Conservation (phyloP, 2,329 filamentous ascomycete species). For the Aspergillus ibericus region DNA sequence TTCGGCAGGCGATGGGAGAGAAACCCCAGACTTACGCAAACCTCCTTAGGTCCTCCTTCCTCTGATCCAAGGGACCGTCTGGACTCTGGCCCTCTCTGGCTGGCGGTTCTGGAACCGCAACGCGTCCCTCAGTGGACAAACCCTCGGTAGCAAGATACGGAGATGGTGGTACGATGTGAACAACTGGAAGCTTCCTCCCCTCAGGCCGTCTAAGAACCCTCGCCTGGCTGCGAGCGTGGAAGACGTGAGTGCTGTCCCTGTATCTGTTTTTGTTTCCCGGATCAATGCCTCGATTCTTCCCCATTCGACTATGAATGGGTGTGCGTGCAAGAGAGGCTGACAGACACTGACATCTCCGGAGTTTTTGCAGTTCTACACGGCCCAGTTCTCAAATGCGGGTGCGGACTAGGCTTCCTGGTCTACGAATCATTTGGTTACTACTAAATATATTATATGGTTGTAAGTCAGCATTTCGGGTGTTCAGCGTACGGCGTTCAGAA, state of each 20-base stretch:
- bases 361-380: constrained; percentile 39
- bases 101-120: constrained; percentile 89
- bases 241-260: constrained; percentile 40
- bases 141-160: constrained; percentile 72
- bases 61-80: constrained; percentile 82
- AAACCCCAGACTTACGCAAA: background rate
- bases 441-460: background rate
- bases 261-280: background rate
- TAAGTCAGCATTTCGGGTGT: constrained; percentile 18
- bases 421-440: background rate
- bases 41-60: constrained; percentile 75
- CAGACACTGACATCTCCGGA: constrained; percentile 32
- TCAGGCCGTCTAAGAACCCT: constrained; percentile 26
- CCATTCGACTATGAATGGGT: background rate
- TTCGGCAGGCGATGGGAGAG: background rate
- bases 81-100: constrained; percentile 78
- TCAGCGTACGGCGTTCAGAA: constrained; percentile 11
- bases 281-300: background rate
- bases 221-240: constrained; percentile 42
- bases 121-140: constrained; percentile 73
- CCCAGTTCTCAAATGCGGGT: constrained; percentile 36
- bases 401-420: constrained; percentile 22
- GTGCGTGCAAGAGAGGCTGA: background rate
- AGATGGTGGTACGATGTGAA: constrained; percentile 97
- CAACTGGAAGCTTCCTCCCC: constrained; percentile 72